phyloP scores from a whole-genome alignment of 768 basidiomycete genomes.

The Leccinum rimulosum region DNA sequence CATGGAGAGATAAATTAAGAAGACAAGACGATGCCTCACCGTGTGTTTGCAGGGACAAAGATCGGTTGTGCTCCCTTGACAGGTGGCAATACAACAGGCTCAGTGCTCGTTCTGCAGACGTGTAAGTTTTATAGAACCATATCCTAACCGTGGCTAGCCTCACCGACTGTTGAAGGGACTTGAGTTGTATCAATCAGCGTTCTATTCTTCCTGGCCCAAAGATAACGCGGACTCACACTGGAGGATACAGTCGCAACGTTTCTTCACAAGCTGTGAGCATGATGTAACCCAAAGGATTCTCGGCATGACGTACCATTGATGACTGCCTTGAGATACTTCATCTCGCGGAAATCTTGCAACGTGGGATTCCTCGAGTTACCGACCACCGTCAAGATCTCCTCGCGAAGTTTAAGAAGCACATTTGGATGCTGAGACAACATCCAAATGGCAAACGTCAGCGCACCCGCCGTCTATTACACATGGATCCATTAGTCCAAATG shows the following conservation, averaged over 20 bases:
- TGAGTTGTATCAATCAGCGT: constrained; percentile 1
- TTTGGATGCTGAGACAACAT: constrained; percentile 30
- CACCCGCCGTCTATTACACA: constrained; percentile 26
- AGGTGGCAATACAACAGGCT: constrained; percentile 23
- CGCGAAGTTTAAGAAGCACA: constrained; percentile 28
- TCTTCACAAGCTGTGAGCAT: constrained; percentile 18
- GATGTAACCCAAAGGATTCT: neutral
- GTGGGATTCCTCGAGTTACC: constrained; percentile 31
- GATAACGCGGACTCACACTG: constrained; percentile 25
- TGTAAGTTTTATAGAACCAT: neutral
- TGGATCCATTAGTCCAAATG: neutral
- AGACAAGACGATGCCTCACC: constrained; percentile 12
- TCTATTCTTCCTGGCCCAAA: neutral
- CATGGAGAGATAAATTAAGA: neutral
- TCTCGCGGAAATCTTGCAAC: constrained; percentile 30
- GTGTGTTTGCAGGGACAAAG: constrained; percentile 33
- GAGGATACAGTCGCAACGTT: constrained; percentile 29
- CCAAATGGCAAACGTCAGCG: constrained; percentile 30
- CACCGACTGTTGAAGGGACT: constrained; percentile 30
- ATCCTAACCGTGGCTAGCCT: neutral
- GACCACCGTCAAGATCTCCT: constrained; percentile 29
- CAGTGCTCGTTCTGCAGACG: constrained; percentile 21
- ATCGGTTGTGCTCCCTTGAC: constrained; percentile 25
- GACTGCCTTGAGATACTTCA: constrained; percentile 42
- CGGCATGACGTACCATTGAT: constrained; percentile 29